phyloP scores from a whole-genome alignment of 345 rosid genomes.

The Moricandia arvensis region DNA sequence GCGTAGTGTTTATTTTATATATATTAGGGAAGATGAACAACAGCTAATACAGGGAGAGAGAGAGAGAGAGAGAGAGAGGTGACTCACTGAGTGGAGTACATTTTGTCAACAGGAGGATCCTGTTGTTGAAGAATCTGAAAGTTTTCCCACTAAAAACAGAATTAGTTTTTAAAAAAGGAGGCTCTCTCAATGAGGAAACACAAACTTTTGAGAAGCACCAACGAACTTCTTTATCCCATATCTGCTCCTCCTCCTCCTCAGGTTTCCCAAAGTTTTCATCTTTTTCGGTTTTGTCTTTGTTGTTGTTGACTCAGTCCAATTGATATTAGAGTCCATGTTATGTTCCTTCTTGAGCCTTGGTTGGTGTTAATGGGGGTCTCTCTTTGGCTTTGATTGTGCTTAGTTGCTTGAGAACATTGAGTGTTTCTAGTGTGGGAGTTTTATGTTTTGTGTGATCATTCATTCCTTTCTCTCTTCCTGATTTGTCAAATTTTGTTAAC shows the following conservation, averaged over 20 bases:
- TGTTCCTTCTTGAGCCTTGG: constrained; percentile 1
- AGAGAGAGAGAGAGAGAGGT: too few relatives aligned
- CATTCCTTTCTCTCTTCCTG: neutral
- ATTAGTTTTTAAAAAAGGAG: too few relatives aligned
- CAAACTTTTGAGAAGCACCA: too few relatives aligned
- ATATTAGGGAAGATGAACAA: too few relatives aligned
- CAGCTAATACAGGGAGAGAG: too few relatives aligned
- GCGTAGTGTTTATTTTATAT: too few relatives aligned
- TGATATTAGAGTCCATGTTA: neutral
- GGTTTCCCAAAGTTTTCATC: constrained; percentile 35
- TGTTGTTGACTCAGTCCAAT: neutral
- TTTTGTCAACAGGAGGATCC: too few relatives aligned
- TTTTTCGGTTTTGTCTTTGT: neutral
- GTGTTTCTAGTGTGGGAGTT: neutral
- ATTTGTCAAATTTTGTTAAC: neutral
- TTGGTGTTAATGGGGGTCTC: neutral
- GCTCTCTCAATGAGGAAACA: too few relatives aligned
- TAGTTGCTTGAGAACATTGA: neutral
- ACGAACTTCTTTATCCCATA: constrained; percentile 35
- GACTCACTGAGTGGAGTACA: too few relatives aligned
- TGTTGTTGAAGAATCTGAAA: too few relatives aligned
- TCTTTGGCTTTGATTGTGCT: neutral
- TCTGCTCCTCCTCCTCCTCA: constrained; percentile 36
- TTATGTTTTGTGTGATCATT: constrained; percentile 9
- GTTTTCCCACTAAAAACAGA: too few relatives aligned